phyloP scores from a whole-genome alignment of 1,284 basidiomycete genomes.

The Rhodotorula sp. region DNA sequence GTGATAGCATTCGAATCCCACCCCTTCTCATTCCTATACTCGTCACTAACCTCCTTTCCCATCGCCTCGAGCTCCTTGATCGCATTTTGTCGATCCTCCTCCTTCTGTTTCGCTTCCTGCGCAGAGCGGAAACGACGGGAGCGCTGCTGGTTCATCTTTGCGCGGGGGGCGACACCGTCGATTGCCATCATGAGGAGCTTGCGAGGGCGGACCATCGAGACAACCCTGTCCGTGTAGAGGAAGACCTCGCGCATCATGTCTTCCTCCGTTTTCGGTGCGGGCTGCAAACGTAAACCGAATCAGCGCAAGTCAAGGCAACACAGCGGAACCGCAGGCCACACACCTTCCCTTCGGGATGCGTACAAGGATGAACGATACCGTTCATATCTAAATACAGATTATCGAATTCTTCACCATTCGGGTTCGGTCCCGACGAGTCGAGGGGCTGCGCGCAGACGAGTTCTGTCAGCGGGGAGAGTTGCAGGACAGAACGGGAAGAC shows the following conservation, averaged over 20 bases:
- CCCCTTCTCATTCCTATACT: constrained; percentile 75
- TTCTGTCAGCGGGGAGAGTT: too few relatives aligned
- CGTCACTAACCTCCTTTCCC: constrained; percentile 83
- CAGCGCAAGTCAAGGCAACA: neutral
- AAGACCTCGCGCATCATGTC: constrained; percentile 99
- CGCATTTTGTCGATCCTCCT: constrained; percentile 75
- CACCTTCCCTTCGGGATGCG: constrained; percentile 93
- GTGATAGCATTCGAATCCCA: constrained; percentile 99
- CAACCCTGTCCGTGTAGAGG: constrained; percentile 92
- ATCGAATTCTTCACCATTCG: constrained; percentile 96
- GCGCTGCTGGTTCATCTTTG: constrained; percentile 99
- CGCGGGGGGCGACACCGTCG: constrained; percentile 95
- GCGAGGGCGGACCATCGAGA: constrained; percentile 93
- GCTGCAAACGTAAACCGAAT: constrained; percentile 52
- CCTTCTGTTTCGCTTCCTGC: constrained; percentile 92
- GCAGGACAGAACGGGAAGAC: constrained; percentile 3
- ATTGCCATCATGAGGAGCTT: constrained; percentile 98
- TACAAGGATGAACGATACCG: constrained; percentile 95
- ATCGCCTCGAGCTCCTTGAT: constrained; percentile 87
- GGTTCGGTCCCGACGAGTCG: constrained; percentile 80
- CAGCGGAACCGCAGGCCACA: constrained; percentile 35
- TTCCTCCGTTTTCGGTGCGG: constrained; percentile 93
- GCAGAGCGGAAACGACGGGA: constrained; percentile 91
- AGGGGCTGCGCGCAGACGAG: constrained; percentile 55
- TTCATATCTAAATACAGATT: constrained; percentile 95